phyloP scores from a whole-genome alignment of 1,139 yeast genomes.

The Geotrichum armillariae region DNA sequence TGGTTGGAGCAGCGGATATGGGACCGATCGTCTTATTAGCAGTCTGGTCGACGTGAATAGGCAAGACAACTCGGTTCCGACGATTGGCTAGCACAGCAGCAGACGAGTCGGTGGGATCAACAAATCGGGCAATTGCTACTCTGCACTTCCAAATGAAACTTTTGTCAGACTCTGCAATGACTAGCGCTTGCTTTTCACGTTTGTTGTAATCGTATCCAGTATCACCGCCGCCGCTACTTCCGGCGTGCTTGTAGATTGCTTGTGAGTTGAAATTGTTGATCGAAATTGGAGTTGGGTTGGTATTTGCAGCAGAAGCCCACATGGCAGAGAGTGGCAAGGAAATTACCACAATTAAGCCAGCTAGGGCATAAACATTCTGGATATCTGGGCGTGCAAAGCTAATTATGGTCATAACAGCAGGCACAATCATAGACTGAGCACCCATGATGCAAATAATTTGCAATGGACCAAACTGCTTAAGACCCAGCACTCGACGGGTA shows the following conservation, averaged over 20 bases:
- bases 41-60: no score
- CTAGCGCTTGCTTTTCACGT: neutral
- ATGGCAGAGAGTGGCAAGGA: constrained; percentile 80
- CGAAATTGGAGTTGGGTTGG: constrained; percentile 1
- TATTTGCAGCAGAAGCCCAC: constrained; percentile 58
- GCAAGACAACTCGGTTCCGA: no score
- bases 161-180: neutral
- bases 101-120: neutral
- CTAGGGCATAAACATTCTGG: constrained; percentile 43
- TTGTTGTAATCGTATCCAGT: neutral
- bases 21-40: no score
- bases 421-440: constrained; percentile 78
- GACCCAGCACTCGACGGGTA: constrained; percentile 71
- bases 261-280: neutral
- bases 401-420: constrained; percentile 52
- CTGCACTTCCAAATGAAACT: neutral
- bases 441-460: constrained; percentile 80
- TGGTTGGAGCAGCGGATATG: no score
- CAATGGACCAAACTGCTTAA: constrained; percentile 76
- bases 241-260: neutral
- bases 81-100: no score
- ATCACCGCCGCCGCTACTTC: neutral
- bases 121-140: neutral
- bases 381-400: constrained; percentile 30
- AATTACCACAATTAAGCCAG: constrained; percentile 52